phyloP scores from a whole-genome alignment of 169 alveolate genomes.

The Cryptosporidium ryanae region DNA sequence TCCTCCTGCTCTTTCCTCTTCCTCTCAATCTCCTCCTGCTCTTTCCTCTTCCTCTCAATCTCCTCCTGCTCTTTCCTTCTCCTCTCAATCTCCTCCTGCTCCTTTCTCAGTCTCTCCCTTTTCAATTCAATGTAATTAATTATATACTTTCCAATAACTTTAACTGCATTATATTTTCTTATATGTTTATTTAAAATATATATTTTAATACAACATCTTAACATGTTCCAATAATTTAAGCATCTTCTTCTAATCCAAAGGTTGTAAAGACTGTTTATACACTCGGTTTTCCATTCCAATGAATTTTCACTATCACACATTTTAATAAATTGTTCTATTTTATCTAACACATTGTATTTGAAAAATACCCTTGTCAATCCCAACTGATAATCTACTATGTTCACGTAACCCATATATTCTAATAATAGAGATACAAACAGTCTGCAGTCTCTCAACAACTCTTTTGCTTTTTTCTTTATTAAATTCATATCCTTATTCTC shows the following conservation, averaged over 20 bases:
- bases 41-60: conserved; percentile 7
- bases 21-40: conserved; percentile 22
- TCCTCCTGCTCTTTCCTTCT: neutral
- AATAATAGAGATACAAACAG: conserved; percentile 74
- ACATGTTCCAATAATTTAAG: conserved; percentile 32
- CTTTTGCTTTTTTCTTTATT: conserved; percentile 76
- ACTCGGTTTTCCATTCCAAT: conserved; percentile 74
- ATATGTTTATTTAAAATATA: conserved; percentile 4
- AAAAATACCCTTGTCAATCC: conserved; percentile 81
- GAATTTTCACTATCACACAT: conserved; percentile 76
- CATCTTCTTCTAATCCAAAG: conserved; percentile 57
- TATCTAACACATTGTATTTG: conserved; percentile 79
- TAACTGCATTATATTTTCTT: conserved; percentile 23
- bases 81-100: neutral
- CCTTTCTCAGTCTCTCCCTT: neutral
- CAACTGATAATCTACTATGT: conserved; percentile 76
- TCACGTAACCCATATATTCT: conserved; percentile 73
- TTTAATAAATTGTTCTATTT: conserved; percentile 77
- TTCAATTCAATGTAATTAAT: conserved; percentile 9
- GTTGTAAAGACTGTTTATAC: conserved; percentile 75
- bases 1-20: conserved; percentile 29
- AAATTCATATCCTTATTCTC: conserved; percentile 17
- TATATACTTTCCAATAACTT: conserved; percentile 3
- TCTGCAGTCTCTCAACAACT: conserved; percentile 76
- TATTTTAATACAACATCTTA: conserved; percentile 30